Evolutionary conservation across 306 rosid genomes (phyloP).

Genomic region (Albizia julibrissin): DNA sequence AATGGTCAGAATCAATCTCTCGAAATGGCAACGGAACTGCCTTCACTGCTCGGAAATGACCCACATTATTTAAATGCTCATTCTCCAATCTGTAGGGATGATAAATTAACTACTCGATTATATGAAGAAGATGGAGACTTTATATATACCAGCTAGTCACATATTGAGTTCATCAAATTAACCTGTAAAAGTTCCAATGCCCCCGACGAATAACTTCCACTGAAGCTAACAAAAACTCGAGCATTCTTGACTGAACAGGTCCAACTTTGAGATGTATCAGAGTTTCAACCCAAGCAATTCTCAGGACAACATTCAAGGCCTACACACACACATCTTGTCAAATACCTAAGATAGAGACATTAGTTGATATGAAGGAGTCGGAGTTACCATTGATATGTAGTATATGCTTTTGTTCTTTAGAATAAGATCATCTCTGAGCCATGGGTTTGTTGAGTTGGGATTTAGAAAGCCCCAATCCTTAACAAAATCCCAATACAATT

Average conservation of each 20-base stretch:
- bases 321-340: constrained; percentile 13
- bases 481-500: constrained; percentile 90
- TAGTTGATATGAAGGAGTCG: neutral
- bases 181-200: constrained; percentile 99
- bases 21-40: constrained; percentile 81
- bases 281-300: constrained; percentile 85
- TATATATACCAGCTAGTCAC: neutral
- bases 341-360: neutral
- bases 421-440: constrained; percentile 82
- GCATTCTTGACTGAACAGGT: constrained; percentile 41
- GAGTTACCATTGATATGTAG: constrained; percentile 75
- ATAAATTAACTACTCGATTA: neutral
- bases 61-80: constrained; percentile 84
- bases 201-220: constrained; percentile 90
- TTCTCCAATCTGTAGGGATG: constrained; percentile 70
- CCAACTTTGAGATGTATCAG: constrained; percentile 43
- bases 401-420: constrained; percentile 72
- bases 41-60: constrained; percentile 78
- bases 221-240: constrained; percentile 73
- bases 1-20: constrained; percentile 68
- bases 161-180: neutral
- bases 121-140: neutral
- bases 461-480: constrained; percentile 90
- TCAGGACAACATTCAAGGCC: constrained; percentile 71
- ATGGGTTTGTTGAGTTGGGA: constrained; percentile 59